phyloP scores from a whole-genome alignment of 176 grass and related monocot species.

The Paspalum notatum region DNA sequence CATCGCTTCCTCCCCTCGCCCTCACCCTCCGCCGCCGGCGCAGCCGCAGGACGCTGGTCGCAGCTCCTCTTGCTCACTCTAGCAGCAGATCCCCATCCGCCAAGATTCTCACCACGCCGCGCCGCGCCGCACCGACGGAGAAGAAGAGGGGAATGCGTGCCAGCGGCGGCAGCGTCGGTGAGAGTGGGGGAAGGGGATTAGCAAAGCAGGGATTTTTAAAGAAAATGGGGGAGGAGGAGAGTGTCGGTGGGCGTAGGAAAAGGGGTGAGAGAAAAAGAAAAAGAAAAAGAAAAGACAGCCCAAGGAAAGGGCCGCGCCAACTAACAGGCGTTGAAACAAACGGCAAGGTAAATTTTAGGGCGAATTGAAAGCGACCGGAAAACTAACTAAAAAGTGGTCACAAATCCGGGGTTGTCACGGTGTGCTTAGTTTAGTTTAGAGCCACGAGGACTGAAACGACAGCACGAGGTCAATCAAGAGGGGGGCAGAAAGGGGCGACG shows the following conservation, averaged over 20 bases:
- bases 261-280: background rate
- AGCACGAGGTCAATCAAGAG: background rate
- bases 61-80: background rate
- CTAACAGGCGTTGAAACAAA: conserved; percentile 7
- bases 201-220: conserved; percentile 42
- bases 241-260: conserved; percentile 42
- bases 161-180: conserved; percentile 40
- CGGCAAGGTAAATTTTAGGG: background rate
- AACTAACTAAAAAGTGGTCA: too few relatives aligned
- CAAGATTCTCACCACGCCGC: background rate
- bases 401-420: background rate
- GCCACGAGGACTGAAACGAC: background rate
- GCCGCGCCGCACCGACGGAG: conserved; percentile 19
- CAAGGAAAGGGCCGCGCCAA: conserved; percentile 41
- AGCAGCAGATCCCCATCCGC: conserved; percentile 37
- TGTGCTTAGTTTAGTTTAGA: too few relatives aligned
- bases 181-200: conserved; percentile 6
- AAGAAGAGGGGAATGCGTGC: background rate
- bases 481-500: too few relatives aligned
- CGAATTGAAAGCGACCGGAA: background rate
- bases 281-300: conserved; percentile 1
- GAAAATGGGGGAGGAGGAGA: conserved; percentile 4
- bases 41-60: background rate
- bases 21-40: background rate
- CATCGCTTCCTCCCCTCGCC: conserved; percentile 47